phyloP scores from a whole-genome alignment of 73 alveolate genomes.

The Stentor coeruleus region DNA sequence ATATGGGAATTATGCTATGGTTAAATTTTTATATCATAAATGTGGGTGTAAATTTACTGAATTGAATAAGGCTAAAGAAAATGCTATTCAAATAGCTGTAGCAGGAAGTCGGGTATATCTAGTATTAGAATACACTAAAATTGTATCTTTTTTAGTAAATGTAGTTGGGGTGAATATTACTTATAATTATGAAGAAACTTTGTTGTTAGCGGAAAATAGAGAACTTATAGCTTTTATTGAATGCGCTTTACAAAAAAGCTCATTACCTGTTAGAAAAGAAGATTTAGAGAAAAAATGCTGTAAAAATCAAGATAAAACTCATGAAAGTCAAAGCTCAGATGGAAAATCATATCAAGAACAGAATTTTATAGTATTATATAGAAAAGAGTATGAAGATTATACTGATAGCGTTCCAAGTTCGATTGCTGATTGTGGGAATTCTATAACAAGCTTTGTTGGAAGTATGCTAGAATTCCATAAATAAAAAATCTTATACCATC shows the following conservation, averaged over 20 bases:
- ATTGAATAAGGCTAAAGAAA: background rate
- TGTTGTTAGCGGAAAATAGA: background rate
- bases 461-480: too few relatives aligned
- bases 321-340: too few relatives aligned
- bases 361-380: too few relatives aligned
- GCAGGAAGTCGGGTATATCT: background rate
- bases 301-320: too few relatives aligned
- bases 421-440: too few relatives aligned
- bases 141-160: background rate
- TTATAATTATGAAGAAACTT: conserved; percentile 22
- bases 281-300: too few relatives aligned
- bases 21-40: too few relatives aligned
- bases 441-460: too few relatives aligned
- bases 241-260: background rate
- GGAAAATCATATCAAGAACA: too few relatives aligned
- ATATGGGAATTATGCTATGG: background rate
- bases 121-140: background rate
- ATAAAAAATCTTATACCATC: too few relatives aligned
- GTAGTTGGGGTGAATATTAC: background rate
- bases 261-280: background rate
- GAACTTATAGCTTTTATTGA: background rate
- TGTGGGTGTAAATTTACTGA: background rate
- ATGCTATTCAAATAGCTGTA: conserved; percentile 13
- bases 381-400: too few relatives aligned
- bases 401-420: too few relatives aligned